Conservation (phyloP, 495 filamentous ascomycete species). For the Tuber magnatum region DNA sequence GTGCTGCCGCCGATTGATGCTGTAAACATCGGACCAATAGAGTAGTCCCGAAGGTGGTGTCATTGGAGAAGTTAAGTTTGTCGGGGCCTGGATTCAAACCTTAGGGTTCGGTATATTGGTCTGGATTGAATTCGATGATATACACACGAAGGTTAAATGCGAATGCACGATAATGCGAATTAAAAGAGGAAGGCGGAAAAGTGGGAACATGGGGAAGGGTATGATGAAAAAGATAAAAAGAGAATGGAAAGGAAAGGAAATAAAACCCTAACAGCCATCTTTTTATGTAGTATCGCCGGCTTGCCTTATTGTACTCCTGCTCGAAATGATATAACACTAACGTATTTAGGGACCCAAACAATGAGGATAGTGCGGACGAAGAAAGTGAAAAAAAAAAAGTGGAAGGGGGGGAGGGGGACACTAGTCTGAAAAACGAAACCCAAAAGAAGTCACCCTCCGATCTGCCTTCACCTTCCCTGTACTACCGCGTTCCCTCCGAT, state of each 20-base stretch:
- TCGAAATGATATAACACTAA: background rate
- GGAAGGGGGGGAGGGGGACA: background rate
- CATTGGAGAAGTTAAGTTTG: background rate
- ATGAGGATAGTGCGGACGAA: background rate
- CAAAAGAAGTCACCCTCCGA: background rate
- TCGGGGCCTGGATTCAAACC: background rate
- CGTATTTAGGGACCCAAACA: background rate
- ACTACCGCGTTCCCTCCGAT: background rate
- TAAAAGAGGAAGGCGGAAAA: background rate
- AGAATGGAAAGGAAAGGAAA: background rate
- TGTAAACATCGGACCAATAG: background rate
- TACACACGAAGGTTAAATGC: background rate
- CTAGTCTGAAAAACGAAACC: background rate
- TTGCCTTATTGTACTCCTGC: constrained; percentile 2
- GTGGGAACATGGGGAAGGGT: background rate
- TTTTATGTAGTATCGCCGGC: constrained; percentile 3
- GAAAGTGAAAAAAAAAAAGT: background rate
- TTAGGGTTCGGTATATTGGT: background rate
- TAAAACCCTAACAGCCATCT: background rate
- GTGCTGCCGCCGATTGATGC: background rate
- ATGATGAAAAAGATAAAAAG: constrained; percentile 4
- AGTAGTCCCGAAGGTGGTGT: background rate
- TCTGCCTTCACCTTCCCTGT: background rate
- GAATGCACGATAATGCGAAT: background rate
- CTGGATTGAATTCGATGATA: background rate